phyloP scores from a whole-genome alignment of 495 filamentous ascomycete species.

The Aspergillus haitiensis region DNA sequence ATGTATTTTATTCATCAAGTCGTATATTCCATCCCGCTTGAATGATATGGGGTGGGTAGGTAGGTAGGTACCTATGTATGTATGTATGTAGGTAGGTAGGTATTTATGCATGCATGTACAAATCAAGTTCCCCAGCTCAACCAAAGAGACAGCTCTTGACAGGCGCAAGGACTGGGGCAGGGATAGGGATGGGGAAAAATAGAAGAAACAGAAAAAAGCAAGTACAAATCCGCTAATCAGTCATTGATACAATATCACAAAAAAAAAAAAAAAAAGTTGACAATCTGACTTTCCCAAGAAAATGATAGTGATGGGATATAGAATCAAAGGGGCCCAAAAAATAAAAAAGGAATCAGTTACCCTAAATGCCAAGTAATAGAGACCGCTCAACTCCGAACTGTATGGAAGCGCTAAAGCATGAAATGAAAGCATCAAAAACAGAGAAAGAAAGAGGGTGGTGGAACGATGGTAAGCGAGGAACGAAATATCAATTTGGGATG shows the following conservation, averaged over 20 bases:
- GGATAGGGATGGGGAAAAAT: not conserved
- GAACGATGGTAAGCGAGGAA: not conserved
- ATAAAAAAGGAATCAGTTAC: too few relatives aligned
- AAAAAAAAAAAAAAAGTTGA: too few relatives aligned
- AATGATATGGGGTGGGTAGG: too few relatives aligned
- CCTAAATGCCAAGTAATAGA: too few relatives aligned
- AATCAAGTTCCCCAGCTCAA: too few relatives aligned
- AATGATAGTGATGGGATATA: too few relatives aligned
- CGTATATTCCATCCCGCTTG: not conserved
- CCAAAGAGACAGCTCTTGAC: too few relatives aligned
- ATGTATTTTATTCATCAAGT: constrained; percentile 8
- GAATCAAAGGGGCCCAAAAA: too few relatives aligned
- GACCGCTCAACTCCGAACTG: too few relatives aligned
- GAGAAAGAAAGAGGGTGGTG: not conserved
- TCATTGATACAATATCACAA: too few relatives aligned
- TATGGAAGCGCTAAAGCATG: not conserved
- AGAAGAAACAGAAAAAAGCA: not conserved
- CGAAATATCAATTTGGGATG: not conserved
- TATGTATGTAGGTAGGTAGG: not conserved
- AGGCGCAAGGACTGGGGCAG: not conserved
- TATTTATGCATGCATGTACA: constrained; percentile 3
- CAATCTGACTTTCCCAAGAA: too few relatives aligned
- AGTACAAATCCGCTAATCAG: too few relatives aligned
- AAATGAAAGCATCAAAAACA: not conserved
- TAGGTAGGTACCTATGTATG: not conserved